Evolutionary conservation across 305 asterid genomes (phyloP), one percentile per base, ranked within the genome.

Genomic region (Ruellia speciosa): DNA sequence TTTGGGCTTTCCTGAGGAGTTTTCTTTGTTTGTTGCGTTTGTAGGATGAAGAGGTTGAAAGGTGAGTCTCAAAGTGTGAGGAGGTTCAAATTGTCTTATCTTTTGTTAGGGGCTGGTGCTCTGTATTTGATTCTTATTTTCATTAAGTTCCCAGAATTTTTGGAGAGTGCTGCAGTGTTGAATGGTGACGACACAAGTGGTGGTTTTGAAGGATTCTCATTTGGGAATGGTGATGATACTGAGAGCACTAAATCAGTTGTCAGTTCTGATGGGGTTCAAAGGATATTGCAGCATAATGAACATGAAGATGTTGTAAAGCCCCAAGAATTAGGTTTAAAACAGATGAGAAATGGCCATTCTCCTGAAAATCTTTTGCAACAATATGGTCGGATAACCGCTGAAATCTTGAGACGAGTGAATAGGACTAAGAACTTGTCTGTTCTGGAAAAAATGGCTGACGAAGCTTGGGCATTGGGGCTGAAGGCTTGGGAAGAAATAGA

Each of bases 401-500:
- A 82, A 18, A 72, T 77, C 47, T 50, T 84, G 71, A 86, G 68
- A 65, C 75, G 75, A 52, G 63, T 69, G 75, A 77, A 80, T 73
- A 80, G 68, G 72, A 73, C 78, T 19, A 76, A 52, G 28, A 86
- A 81, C 69, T 56, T 69, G 41, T 76, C 94, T 33, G 71, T 72
- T 62, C 39, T 93, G 56, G 99, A 93, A 66, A 81, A 66, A 76
- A 79, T 88, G 97, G 95, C 82, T 6, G 87, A 79, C 19, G 99
- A 93, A 77, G 97, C 99, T 51, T 86, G 97, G 95, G 70, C 73
- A 18, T 70, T 88, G 69, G 97, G 97, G 48, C 50, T 60, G 63
- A 84, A 92, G 77, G 97, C 97, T 13, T 93, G 97, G 97, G 80
- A 84, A 68, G 95, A 86, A 75, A 79, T 82, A 57, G 78, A 77